Conservation (phyloP, 345 rosid genomes). For the Citrus mangshanensis region DNA sequence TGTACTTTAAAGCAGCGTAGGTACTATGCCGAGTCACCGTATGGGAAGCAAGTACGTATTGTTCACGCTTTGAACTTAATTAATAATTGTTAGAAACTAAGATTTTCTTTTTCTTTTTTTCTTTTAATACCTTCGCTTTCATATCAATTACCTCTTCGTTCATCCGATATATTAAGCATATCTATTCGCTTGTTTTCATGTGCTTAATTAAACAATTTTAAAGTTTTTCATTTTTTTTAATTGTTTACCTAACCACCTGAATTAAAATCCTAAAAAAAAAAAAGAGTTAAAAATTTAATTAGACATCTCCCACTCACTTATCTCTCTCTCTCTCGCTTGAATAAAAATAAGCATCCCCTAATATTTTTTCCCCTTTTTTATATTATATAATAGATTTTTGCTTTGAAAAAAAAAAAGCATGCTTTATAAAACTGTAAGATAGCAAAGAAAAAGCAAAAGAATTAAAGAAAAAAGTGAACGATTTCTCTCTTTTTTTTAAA, state of each 20-base stretch:
- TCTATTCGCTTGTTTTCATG: no score
- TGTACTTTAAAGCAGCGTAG: not conserved
- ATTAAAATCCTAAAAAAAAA: no score
- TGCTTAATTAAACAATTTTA: no score
- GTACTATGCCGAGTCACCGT: not conserved
- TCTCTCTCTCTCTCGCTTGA: no score
- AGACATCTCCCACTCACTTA: no score
- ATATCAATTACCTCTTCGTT: not conserved
- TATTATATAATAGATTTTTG: not conserved
- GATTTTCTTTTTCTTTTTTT: no score
- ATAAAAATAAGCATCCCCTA: not conserved
- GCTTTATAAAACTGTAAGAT: not conserved
- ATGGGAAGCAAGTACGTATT: not conserved
- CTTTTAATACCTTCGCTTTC: no score
- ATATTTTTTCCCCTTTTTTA: no score
- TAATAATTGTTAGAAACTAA: no score
- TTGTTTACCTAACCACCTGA: no score
- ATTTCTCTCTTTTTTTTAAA: not conserved
- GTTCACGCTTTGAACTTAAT: not conserved
- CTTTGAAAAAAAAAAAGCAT: not conserved
- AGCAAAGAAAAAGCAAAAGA: not conserved
- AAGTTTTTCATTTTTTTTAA: no score
- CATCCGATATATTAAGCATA: not conserved
- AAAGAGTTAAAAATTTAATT: no score
- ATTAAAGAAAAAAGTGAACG: not conserved